phyloP scores from a whole-genome alignment of 1,284 basidiomycete genomes.

The Somion occarium region DNA sequence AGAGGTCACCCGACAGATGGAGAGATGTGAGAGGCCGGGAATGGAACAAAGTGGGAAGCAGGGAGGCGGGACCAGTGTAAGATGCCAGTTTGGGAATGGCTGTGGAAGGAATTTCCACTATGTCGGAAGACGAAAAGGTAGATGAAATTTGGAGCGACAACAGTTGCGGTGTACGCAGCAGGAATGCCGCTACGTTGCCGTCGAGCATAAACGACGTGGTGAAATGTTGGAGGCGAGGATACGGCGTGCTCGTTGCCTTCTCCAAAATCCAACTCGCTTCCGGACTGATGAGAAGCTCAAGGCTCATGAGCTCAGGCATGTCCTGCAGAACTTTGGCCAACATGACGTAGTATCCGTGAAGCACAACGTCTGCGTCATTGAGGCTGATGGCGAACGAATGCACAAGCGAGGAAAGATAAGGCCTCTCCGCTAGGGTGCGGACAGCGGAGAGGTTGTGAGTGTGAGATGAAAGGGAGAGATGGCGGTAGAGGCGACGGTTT shows the following conservation, averaged over 20 bases:
- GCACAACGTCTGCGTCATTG: conserved; percentile 33
- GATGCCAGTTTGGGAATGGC: conserved; percentile 47
- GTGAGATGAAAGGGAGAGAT: conserved; percentile 41
- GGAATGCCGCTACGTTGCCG: conserved; percentile 48
- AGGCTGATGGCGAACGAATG: conserved; percentile 53
- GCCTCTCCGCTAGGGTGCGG: conserved; percentile 46
- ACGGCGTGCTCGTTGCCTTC: conserved; percentile 23
- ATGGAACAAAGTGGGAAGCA: conserved; percentile 44
- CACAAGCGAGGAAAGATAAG: conserved; percentile 52
- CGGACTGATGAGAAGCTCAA: conserved; percentile 52
- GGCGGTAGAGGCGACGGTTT: conserved; percentile 57
- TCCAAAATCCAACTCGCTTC: conserved; percentile 49
- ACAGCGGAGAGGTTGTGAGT: conserved; percentile 45
- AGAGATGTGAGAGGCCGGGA: conserved; percentile 61
- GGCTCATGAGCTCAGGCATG: conserved; percentile 54
- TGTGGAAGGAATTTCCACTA: conserved; percentile 25
- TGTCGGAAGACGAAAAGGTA: conserved; percentile 12
- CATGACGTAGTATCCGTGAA: conserved; percentile 41
- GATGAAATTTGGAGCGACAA: conserved; percentile 40
- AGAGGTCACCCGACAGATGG: conserved; percentile 54
- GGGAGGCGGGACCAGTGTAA: conserved; percentile 55
- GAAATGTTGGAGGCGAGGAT: conserved; percentile 48
- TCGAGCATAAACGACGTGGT: conserved; percentile 57
- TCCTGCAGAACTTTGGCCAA: conserved; percentile 47
- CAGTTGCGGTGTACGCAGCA: conserved; percentile 46